phyloP scores from a whole-genome alignment of 345 rosid species.

The Populus davidiana region DNA sequence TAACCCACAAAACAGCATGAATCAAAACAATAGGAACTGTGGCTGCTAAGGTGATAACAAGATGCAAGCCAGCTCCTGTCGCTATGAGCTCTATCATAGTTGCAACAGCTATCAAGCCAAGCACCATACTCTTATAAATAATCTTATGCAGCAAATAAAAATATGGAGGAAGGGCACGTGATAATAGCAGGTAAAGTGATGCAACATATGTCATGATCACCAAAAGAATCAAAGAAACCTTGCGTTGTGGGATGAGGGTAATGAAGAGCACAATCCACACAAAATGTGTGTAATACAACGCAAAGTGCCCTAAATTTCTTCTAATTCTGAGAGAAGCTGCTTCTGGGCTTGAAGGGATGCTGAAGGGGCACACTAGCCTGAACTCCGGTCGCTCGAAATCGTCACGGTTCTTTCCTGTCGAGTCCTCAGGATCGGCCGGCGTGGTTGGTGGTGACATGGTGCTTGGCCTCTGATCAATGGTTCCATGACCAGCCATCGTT shows the following conservation, averaged over 20 bases:
- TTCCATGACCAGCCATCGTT: constrained; percentile 3
- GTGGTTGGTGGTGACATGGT: not conserved
- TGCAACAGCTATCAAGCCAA: constrained; percentile 9
- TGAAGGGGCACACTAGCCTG: constrained; percentile 2
- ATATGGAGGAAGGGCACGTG: constrained; percentile 16
- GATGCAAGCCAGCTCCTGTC: constrained; percentile 24
- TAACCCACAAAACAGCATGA: constrained; percentile 31
- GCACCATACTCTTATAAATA: constrained; percentile 20
- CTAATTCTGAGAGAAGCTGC: constrained; percentile 16
- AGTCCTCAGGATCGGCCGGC: not conserved
- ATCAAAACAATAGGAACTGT: constrained; percentile 20
- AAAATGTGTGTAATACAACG: constrained; percentile 21
- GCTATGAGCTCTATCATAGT: constrained; percentile 15
- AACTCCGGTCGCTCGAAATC: constrained; percentile 4
- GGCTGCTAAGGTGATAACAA: constrained; percentile 20
- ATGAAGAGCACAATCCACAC: constrained; percentile 28
- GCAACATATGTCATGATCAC: constrained; percentile 19
- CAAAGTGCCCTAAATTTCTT: constrained; percentile 19
- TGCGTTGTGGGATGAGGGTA: constrained; percentile 22
- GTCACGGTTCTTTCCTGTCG: not conserved
- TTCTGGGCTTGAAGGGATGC: constrained; percentile 18
- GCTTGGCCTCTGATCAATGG: constrained; percentile 6
- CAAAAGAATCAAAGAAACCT: constrained; percentile 18
- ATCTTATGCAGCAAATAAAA: not conserved
- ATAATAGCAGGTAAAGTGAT: constrained; percentile 10